phyloP scores from a whole-genome alignment of 2,329 filamentous ascomycete species.

The Massarina eburnea region DNA sequence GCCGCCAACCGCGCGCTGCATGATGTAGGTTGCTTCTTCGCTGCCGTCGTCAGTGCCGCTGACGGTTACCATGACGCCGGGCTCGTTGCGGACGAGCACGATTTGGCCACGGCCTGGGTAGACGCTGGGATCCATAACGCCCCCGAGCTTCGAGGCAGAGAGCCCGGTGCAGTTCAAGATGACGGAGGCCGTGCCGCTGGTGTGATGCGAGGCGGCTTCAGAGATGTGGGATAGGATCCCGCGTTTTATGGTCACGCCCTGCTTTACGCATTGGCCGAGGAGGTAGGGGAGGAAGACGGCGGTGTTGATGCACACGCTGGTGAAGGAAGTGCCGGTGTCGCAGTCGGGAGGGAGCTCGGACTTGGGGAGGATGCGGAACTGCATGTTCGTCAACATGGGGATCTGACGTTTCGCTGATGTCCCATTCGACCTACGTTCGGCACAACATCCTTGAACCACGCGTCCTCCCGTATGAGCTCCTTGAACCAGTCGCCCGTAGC shows the following conservation, averaged over 20 bases:
- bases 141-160: slow-evolving; percentile 72
- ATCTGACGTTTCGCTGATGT: not conserved
- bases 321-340: slow-evolving; percentile 74
- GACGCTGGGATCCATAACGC: slow-evolving; percentile 74
- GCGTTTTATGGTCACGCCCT: slow-evolving; percentile 62
- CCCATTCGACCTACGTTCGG: slow-evolving; percentile 57
- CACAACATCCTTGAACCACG: slow-evolving; percentile 73
- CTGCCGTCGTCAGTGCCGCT: slow-evolving; percentile 74
- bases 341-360: slow-evolving; percentile 62
- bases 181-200: slow-evolving; percentile 62
- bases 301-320: slow-evolving; percentile 88
- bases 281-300: slow-evolving; percentile 87
- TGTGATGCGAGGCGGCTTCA: slow-evolving; percentile 66
- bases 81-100: slow-evolving; percentile 79
- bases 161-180: slow-evolving; percentile 87
- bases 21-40: slow-evolving; percentile 76
- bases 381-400: slow-evolving; percentile 6
- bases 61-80: slow-evolving; percentile 66
- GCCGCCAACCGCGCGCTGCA: slow-evolving; percentile 74
- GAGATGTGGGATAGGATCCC: slow-evolving; percentile 63
- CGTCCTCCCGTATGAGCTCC: slow-evolving; percentile 65
- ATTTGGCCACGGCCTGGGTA: slow-evolving; percentile 80
- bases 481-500: slow-evolving; percentile 63
- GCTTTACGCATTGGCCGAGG: slow-evolving; percentile 73
- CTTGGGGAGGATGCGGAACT: slow-evolving; percentile 64